Evolutionary conservation across 148 eudicot species (phyloP).

Genomic region (Arctostaphylos glauca): DNA sequence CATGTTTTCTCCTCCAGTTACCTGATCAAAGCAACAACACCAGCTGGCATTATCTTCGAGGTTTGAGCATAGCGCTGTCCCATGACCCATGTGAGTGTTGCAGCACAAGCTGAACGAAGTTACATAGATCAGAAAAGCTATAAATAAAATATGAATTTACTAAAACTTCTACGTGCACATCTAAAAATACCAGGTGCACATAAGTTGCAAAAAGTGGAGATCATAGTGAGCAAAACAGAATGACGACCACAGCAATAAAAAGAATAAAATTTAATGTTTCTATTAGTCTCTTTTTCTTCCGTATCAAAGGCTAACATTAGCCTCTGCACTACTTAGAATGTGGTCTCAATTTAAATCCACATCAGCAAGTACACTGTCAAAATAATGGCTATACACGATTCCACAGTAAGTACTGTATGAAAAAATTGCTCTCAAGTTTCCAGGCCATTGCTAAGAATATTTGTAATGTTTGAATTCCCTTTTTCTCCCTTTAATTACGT

Average conservation of each 20-base stretch:
- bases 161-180: not conserved
- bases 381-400: not conserved
- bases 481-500: not conserved
- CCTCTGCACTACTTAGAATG: not conserved
- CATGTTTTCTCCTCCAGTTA: slow-evolving; percentile 27
- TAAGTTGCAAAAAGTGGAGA: not conserved
- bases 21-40: slow-evolving; percentile 89
- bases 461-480: not conserved
- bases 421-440: not conserved
- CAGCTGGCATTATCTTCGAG: slow-evolving; percentile 95
- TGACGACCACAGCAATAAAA: not conserved
- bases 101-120: slow-evolving; percentile 60
- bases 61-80: slow-evolving; percentile 83
- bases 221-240: not conserved
- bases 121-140: slow-evolving; percentile 20
- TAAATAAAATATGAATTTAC: not conserved
- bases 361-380: not conserved
- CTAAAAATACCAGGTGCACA: not conserved
- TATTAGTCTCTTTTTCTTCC: not conserved
- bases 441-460: not conserved
- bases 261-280: not conserved
- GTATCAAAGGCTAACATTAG: not conserved
- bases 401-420: not conserved
- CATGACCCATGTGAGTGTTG: slow-evolving; percentile 76
- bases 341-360: not conserved